Percentiles rank a stretch among this genome's conserved stretches.
Conservation (phyloP, 176 grass and related monocot genomes). For the Phoenix roebelenii region DNA sequence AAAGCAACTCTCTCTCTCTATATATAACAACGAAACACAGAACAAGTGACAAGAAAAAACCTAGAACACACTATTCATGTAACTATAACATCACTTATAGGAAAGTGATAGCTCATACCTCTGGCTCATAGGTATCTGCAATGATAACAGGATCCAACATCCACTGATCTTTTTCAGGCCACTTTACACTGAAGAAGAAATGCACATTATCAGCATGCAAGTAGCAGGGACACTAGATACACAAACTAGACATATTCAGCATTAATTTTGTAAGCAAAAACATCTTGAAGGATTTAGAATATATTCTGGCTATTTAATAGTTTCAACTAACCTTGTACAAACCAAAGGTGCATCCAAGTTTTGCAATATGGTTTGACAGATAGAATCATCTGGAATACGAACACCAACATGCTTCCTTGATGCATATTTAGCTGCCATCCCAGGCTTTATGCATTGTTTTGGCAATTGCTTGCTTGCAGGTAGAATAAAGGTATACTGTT, state of each 20-base stretch:
- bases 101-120: constrained; percentile 34
- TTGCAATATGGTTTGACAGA: constrained; percentile 80
- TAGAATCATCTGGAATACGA: constrained; percentile 72
- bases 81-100: not conserved
- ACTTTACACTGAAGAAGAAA: constrained; percentile 57
- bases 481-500: constrained; percentile 97
- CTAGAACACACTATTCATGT: not conserved
- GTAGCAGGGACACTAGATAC: not conserved
- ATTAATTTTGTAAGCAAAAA: too few relatives aligned
- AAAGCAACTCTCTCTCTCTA: too few relatives aligned
- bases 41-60: too few relatives aligned
- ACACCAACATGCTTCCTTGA: constrained; percentile 80
- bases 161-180: constrained; percentile 77
- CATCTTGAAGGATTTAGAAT: too few relatives aligned
- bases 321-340: constrained; percentile 57
- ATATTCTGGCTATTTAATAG: not conserved
- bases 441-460: constrained; percentile 69
- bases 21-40: too few relatives aligned
- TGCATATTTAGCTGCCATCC: constrained; percentile 55
- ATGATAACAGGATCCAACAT: constrained; percentile 81
- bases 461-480: constrained; percentile 75
- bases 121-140: constrained; percentile 64
- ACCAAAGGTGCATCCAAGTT: constrained; percentile 75
- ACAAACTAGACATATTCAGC: too few relatives aligned
- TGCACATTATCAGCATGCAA: not conserved